A percentile compares a stretch with the other conserved stretches of the same genome.
Conservation (phyloP, 2,329 filamentous ascomycete species). For the Paraphoma chrysanthemicola region DNA sequence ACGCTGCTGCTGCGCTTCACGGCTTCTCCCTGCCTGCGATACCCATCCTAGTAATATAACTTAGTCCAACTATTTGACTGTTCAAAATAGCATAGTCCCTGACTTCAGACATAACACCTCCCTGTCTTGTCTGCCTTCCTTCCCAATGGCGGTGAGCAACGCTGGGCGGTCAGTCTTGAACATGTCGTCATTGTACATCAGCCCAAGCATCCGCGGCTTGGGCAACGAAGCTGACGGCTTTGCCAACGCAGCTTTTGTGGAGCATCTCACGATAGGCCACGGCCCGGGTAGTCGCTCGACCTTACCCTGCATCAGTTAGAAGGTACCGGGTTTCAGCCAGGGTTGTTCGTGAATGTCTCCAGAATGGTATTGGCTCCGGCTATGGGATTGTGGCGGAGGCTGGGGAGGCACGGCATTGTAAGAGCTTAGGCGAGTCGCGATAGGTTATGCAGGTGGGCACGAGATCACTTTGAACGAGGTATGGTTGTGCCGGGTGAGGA, state of each 20-base stretch:
- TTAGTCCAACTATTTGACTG: no score
- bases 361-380: neutral
- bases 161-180: slow-evolving; percentile 3
- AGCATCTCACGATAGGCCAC: slow-evolving; percentile 16
- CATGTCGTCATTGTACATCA: slow-evolving; percentile 24
- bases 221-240: slow-evolving; percentile 8
- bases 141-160: slow-evolving; percentile 22
- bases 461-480: slow-evolving; percentile 13
- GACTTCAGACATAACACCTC: neutral
- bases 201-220: slow-evolving; percentile 3
- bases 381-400: neutral
- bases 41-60: no score
- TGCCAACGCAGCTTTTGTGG: slow-evolving; percentile 20
- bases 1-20: no score
- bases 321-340: slow-evolving; percentile 1
- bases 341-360: neutral
- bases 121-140: neutral
- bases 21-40: no score
- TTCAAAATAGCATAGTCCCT: no score
- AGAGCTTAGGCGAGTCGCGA: neutral
- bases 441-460: slow-evolving; percentile 23
- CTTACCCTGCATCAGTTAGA: slow-evolving; percentile 8
- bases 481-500: neutral
- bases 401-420: neutral
- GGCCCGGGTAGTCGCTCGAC: slow-evolving; percentile 6